Base-by-base conservation (phyloP, 1,284 basidiomycete species). In the Porphyrellus sp. region DNA sequence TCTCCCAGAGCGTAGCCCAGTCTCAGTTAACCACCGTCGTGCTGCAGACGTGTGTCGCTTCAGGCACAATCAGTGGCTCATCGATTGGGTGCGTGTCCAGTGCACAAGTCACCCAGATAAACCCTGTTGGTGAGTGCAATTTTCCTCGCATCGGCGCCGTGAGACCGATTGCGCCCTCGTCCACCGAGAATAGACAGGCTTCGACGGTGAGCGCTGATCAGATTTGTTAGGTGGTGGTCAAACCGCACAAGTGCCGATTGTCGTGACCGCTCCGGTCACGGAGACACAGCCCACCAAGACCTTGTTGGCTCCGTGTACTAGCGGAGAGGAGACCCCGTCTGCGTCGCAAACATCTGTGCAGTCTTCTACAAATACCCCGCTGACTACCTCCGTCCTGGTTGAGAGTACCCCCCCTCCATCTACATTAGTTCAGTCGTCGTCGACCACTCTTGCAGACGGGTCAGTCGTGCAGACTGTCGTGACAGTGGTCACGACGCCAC, bases 201-300 rank as follows among this genome's bases (percentile, higher is more conserved):
- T 20, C 45, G 43, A 42, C 46, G 43, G 25, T 15, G 37, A 24
- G 39, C 27, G 28, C 62, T 65, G 48, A 67, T 52, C 33, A 15
- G 11, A 12, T 57, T 49, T 25, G 12, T 49, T 46, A 70, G 75
- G 66, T 33, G 65, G 62, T 20, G 59, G 62, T 13, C 66, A 68
- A 24, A 68, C 69, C 6, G 63, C 64, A 1, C 65, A 69, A 47
- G 63, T 74, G 15, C 76, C 76, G 15, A 51, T 75, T 13, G 57
- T 70, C 33, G 51, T 73, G 13, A 72, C 69, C 0, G 56, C 70
- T 16, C 59, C 68, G 8, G 56, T 71, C 24, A 64, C 60, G 12
- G 53, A 63, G 15, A 60, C 64, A 13, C 57, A 61, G 12, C 67
- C 77, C 1, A 78, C 70, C 1, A 63, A 68, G 9, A 77, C 76